These are phyloP conservation scores for Globisporangium rhizosaccharum DNA, from an alignment of 352 stramenopile genomes.

Conservation along the genomic window DNA sequence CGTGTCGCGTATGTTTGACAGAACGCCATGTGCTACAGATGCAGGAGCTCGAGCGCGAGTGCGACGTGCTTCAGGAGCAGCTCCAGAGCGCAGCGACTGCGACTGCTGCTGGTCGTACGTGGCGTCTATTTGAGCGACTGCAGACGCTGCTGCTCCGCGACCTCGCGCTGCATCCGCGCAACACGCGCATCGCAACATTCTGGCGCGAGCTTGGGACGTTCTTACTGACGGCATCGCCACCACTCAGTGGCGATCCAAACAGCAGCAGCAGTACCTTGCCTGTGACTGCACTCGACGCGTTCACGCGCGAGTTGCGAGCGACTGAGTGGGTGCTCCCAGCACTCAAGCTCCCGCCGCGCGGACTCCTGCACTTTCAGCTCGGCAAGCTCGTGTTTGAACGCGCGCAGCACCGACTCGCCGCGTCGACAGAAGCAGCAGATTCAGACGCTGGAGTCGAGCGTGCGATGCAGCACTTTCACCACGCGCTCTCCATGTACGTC, in stretches of 20 bases:
- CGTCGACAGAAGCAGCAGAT: not conserved
- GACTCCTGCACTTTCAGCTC: slow-evolving; percentile 40
- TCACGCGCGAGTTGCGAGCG: slow-evolving; percentile 23
- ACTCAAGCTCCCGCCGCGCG: slow-evolving; percentile 31
- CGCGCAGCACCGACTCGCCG: not conserved
- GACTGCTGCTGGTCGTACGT: slow-evolving; percentile 11
- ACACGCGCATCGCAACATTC: slow-evolving; percentile 20
- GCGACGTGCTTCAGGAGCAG: slow-evolving; percentile 9
- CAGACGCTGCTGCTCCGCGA: slow-evolving; percentile 16
- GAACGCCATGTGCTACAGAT: slow-evolving; percentile 8
- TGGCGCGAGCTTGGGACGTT: slow-evolving; percentile 39
- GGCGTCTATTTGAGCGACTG: slow-evolving; percentile 20
- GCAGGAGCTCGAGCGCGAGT: slow-evolving; percentile 10
- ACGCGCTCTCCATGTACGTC: slow-evolving; percentile 34
- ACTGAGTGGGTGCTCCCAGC: slow-evolving; percentile 38
- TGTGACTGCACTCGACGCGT: slow-evolving; percentile 17
- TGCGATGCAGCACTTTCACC: slow-evolving; percentile 24
- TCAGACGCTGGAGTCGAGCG: slow-evolving; percentile 8
- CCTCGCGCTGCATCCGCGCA: slow-evolving; percentile 29
- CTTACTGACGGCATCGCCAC: slow-evolving; percentile 10
- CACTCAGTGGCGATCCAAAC: slow-evolving; percentile 1
- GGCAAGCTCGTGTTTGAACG: slow-evolving; percentile 29
- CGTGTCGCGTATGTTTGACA: slow-evolving; percentile 22
- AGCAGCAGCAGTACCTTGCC: slow-evolving; percentile 1
- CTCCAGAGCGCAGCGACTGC: not conserved